Evolutionary conservation across 208 protist species (phyloP).

Genomic region (Lotmaria passim): DNA sequence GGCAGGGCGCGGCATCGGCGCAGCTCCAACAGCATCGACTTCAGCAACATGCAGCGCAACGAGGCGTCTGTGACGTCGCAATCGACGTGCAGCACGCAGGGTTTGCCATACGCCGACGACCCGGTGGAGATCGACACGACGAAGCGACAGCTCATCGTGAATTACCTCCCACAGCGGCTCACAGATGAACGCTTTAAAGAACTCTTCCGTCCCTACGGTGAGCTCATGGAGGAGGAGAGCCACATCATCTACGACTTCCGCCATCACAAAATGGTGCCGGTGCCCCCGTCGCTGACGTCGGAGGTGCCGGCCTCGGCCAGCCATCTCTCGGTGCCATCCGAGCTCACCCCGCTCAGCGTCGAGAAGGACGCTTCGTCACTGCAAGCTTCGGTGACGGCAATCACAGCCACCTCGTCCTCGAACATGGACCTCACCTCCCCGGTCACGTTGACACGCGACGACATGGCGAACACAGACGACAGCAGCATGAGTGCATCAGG

Average conservation of each 20-base stretch:
- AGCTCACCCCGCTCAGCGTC: slow-evolving; percentile 1
- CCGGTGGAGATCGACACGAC: slow-evolving; percentile 55
- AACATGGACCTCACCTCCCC: slow-evolving; percentile 3
- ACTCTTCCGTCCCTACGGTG: slow-evolving; percentile 59
- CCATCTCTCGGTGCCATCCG: not conserved
- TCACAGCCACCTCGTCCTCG: not conserved
- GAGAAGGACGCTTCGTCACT: slow-evolving; percentile 1
- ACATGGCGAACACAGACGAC: not conserved
- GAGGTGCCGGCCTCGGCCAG: not conserved
- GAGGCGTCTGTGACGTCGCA: not conserved
- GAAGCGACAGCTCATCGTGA: slow-evolving; percentile 73
- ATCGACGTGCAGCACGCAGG: slow-evolving; percentile 23
- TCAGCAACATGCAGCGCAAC: not conserved
- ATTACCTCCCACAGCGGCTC: slow-evolving; percentile 60
- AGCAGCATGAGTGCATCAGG: too few relatives aligned
- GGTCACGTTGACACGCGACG: not conserved
- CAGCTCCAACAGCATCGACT: not conserved
- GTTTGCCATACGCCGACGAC: slow-evolving; percentile 47
- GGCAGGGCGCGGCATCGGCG: not conserved
- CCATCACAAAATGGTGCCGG: slow-evolving; percentile 18
- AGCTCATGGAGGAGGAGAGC: slow-evolving; percentile 39
- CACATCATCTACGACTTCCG: slow-evolving; percentile 72
- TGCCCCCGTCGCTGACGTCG: not conserved
- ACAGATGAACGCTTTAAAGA: slow-evolving; percentile 51
- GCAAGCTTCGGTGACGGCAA: not conserved